Base-by-base conservation (phyloP, 2,329 filamentous ascomycete genomes). In the Cercospora sesami region DNA sequence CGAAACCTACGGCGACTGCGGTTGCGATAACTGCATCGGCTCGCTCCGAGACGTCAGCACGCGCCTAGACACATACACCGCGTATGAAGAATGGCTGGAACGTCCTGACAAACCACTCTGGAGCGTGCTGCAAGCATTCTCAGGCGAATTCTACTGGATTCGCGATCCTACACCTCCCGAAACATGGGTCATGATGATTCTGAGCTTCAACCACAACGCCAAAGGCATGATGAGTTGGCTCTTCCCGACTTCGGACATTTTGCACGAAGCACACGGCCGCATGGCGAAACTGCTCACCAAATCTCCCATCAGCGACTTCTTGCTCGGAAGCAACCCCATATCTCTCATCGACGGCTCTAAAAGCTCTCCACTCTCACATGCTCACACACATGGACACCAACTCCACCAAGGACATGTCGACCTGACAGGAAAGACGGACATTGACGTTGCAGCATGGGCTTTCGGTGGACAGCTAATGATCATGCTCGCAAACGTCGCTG, bases 21-120 rank as follows among this genome's bases (percentile, higher is more conserved):
- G 87, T 8, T 90, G 88, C 76, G 87, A 90, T 74, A 84, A 86
- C 76, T 90, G 87, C 75, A 64, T 69, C 23, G 86, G 85, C 62
- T 75, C 75, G n/a, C 79, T 88, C 18, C 79, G 81, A 21, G 87
- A 90, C 72, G 83, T 89, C 28, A 76, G 80, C 0, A 75, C 74
- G 7, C 80, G 83, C 1, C 73, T 85, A 1, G 81, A 85, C 60
- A 72, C 75, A 1, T 80, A 82, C 36, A 73, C 76, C 18, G 70
- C 73, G 5, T 85, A 82, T 65, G 80, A 83, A 66, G 70, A 69
- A 0, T 82, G 82, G 75, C 71, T 84, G 4, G 75, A 77, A 21
- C 71, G 61, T 12, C 71, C 72, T 4, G 45, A 69, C 60, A 86
- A 85, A 72, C 78, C 81, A 0, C 77, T 82, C 18, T 86, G 84